These are phyloP conservation scores for Alliaria petiolata DNA, from an alignment of 345 rosid genomes.

Conservation along the genomic window DNA sequence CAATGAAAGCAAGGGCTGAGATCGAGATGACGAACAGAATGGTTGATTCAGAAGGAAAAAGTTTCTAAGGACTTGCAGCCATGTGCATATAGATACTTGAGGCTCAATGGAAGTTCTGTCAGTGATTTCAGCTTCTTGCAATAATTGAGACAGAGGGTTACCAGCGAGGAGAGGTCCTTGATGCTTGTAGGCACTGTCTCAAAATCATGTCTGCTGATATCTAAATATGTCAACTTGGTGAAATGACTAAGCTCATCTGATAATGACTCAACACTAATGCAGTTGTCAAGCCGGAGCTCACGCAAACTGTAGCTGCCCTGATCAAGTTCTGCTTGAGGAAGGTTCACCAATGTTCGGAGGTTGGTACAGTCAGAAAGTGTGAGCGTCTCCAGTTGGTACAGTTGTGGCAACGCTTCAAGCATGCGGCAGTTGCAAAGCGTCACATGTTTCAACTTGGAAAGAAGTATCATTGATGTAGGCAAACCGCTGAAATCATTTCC, in stretches of 20 bases:
- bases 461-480: background rate
- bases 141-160: background rate
- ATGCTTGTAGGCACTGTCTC: background rate
- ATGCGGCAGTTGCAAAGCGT: slow-evolving; percentile 7
- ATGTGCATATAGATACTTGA: background rate
- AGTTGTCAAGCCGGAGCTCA: slow-evolving; percentile 18
- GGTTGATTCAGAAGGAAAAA: background rate
- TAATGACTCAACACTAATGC: background rate
- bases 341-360: background rate
- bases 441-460: background rate
- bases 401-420: background rate
- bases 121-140: background rate
- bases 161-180: background rate
- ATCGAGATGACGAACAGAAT: background rate
- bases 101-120: background rate
- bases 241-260: background rate
- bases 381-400: slow-evolving; percentile 3
- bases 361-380: slow-evolving; percentile 17
- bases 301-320: background rate
- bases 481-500: background rate
- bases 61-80: background rate
- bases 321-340: background rate
- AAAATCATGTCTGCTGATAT: background rate
- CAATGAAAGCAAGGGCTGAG: background rate
- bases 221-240: slow-evolving; percentile 2